Evolutionary conservation across 176 grass and related monocot genomes (phyloP), one percentile per base, ranked within the genome.

Genomic region (Miscanthus lutarioriparius): DNA sequence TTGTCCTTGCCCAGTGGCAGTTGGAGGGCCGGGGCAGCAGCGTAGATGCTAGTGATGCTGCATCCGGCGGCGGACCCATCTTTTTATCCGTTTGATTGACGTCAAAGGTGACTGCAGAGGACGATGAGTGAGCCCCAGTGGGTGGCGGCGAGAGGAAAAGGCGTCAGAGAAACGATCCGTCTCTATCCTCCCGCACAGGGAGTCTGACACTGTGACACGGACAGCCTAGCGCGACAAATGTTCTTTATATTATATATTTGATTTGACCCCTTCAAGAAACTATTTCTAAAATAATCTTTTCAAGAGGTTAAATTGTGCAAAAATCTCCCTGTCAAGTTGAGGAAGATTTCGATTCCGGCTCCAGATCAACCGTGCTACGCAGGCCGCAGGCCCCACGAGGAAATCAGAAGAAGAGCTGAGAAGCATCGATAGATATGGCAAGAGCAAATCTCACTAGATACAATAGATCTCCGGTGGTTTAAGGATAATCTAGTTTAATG

Each of bases 401-500:
- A 5, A 79, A 20, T 17, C 38, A 8, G 64, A 41, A 5, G 62
- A 65, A 33, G 7, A 33, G 7, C 19, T 14, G 6, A 51, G 43
- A 54, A 70, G 64, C 12, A 53, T 67, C 75, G 53, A 44, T 61
- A 1, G 32, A 30, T 5, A 67, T 45, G 36, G 1, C 54, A 37
- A 14, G 17, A 62, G 25, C 37, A 62, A 43, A 72, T 76, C 14
- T 70, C 36, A 26, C 22, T 38, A 20, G 64, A 67, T 68, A 7
- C 20, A 65, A 1, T 20, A 49, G 47, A 63, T 76, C 56, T 6
- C 13, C 37, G 64, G 22, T 65, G 64, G 65, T 36, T 61, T 53
- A 41, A 17, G 71, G 87, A 89, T 89, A 81, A 89, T 25, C 41
- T 77, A 89, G 64, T 85, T 85, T 85, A 49, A 85, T 81, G 63